Percentiles rank a stretch among this genome's conserved stretches.
Evolutionary conservation across 2,329 filamentous ascomycete species (phyloP).

Genomic region (Seiridium cupressi): DNA sequence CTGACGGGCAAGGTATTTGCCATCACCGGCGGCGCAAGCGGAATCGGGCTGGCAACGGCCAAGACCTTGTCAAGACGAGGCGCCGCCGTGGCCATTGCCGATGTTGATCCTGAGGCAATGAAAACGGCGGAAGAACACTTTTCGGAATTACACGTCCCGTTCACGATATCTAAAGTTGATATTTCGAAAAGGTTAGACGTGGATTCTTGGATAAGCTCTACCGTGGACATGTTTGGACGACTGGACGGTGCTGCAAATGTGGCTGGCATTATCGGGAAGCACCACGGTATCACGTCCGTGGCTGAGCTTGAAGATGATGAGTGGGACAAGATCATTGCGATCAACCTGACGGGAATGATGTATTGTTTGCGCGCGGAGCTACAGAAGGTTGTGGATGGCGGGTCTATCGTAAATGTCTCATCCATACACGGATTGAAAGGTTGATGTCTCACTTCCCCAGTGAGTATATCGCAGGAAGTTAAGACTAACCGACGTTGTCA

Average conservation of each 20-base stretch:
- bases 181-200: constrained; percentile 46
- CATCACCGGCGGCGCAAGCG: constrained; percentile 40
- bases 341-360: constrained; percentile 52
- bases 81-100: constrained; percentile 27
- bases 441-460: constrained; percentile 13
- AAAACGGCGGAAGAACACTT: constrained; percentile 24
- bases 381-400: constrained; percentile 42
- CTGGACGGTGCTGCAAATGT: constrained; percentile 56
- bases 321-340: constrained; percentile 44
- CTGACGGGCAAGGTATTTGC: constrained; percentile 35
- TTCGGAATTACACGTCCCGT: constrained; percentile 19
- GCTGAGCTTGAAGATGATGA: constrained; percentile 44
- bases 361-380: constrained; percentile 47
- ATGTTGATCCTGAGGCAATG: constrained; percentile 25
- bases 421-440: constrained; percentile 50
- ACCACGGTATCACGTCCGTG: constrained; percentile 37
- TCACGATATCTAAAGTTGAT: constrained; percentile 41
- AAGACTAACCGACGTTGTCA: constrained; percentile 10
- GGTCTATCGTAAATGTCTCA: constrained; percentile 58
- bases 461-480: not conserved
- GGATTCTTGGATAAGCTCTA: constrained; percentile 46
- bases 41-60: constrained; percentile 28
- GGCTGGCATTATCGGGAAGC: constrained; percentile 47
- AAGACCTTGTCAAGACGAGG: constrained; percentile 27
- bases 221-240: constrained; percentile 47